Percentiles rank a stretch among this genome's conserved stretches.
These are phyloP conservation scores for Clitoria ternatea DNA, from an alignment of 306 rosid species.

Conservation along the genomic window DNA sequence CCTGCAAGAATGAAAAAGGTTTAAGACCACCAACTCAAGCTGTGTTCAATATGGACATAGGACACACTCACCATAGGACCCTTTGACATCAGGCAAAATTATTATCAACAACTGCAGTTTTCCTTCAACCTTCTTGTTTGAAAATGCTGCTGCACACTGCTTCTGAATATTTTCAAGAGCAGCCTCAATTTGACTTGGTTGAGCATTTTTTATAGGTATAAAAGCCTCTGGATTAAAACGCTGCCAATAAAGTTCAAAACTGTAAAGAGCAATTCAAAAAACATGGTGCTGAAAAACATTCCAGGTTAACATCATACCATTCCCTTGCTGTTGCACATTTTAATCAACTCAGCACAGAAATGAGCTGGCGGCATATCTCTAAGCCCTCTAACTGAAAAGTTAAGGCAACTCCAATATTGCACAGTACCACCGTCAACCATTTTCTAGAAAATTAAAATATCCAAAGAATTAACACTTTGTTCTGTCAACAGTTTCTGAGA, in stretches of 20 bases:
- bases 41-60: not conserved
- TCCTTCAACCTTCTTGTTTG: not conserved
- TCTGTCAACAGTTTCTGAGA: not conserved
- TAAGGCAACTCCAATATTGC: slow-evolving; percentile 50
- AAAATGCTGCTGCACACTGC: not conserved
- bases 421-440: slow-evolving; percentile 59
- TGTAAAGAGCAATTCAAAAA: not conserved
- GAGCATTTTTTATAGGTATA: slow-evolving; percentile 18
- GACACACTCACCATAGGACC: slow-evolving; percentile 57
- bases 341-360: slow-evolving; percentile 34
- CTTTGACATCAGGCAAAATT: slow-evolving; percentile 62
- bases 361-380: not conserved
- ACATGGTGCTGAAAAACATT: not conserved
- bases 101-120: slow-evolving; percentile 54
- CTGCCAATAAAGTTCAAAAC: slow-evolving; percentile 28
- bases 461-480: not conserved
- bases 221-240: slow-evolving; percentile 31
- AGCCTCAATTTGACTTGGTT: slow-evolving; percentile 31
- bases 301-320: slow-evolving; percentile 42
- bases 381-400: slow-evolving; percentile 30
- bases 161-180: slow-evolving; percentile 35
- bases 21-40: not conserved
- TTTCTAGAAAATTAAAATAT: slow-evolving; percentile 45
- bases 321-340: slow-evolving; percentile 64
- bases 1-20: slow-evolving; percentile 31